These are phyloP conservation scores for Saccharomycopsis sp. DNA, from an alignment of 805 yeast species.

Conservation along the genomic window DNA sequence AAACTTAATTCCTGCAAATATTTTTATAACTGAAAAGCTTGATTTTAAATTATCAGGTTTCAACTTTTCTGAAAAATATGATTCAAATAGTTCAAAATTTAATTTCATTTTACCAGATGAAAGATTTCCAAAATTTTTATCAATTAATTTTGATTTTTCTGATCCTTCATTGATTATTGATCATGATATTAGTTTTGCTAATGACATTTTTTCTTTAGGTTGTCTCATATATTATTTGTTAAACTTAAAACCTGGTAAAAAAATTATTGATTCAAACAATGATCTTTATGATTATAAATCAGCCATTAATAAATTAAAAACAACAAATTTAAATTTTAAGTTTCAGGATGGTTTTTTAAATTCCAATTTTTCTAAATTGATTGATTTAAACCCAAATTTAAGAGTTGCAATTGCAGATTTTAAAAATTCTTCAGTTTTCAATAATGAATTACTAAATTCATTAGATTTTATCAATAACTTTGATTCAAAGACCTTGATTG, in stretches of 20 bases:
- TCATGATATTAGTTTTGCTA: conserved; percentile 47
- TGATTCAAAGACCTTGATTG: conserved; percentile 59
- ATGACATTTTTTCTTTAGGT: conserved; percentile 82
- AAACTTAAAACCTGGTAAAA: conserved; percentile 24
- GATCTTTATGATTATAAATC: conserved; percentile 52
- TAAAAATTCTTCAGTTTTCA: conserved; percentile 63
- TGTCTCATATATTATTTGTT: conserved; percentile 64
- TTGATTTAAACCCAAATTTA: conserved; percentile 47
- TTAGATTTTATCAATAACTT: conserved; percentile 76
- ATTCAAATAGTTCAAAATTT: conserved; percentile 43
- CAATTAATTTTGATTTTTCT: conserved; percentile 58
- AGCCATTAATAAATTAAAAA: conserved; percentile 39
- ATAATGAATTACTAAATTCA: conserved; percentile 73
- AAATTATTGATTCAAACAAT: conserved; percentile 38
- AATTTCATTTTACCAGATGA: conserved; percentile 63
- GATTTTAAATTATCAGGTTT: conserved; percentile 93
- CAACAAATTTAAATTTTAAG: conserved; percentile 30
- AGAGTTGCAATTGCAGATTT: conserved; percentile 56
- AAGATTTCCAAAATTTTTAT: conserved; percentile 62
- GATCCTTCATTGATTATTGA: conserved; percentile 81
- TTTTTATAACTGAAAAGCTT: conserved; percentile 70
- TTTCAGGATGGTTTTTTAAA: conserved; percentile 45
- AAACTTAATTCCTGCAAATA: conserved; percentile 66
- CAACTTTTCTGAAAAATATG: conserved; percentile 34
- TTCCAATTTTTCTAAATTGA: conserved; percentile 39